Evolutionary conservation across 108 stramenopile genomes (phyloP), one percentile per base, ranked within the genome.

Genomic region (Phaeodactylum tricornutum): DNA sequence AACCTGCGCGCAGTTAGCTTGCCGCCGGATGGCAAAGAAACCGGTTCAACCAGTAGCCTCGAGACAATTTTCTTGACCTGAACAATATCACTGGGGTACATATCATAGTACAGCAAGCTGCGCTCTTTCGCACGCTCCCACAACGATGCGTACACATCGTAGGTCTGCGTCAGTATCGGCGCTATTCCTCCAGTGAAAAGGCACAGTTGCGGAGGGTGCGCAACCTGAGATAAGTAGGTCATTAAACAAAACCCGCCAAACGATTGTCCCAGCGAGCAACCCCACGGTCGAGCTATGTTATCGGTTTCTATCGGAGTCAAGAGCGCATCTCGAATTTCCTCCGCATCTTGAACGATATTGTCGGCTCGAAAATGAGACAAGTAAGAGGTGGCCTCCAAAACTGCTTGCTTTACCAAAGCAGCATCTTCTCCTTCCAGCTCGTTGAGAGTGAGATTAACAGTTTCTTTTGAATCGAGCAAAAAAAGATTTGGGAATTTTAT

Each of bases 211-310:
- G 87, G 75, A 20, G 84, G 87, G 52, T 77, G 62, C 7, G 57
- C 43, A 27, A 85, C 57, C 43, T 57, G 66, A 3, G 88, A 89
- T 12, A 96, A 61, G 48, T 94, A 94, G 0, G 92, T 78, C 71
- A 89, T 82, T 14, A 87, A 56, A 53, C 93, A 94, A 55, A 96
- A 96, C 7, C 95, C 95, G 22, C 95, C 95, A 61, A 77, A 96
- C 30, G 72, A 76, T 67, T 96, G 95, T 16, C 92, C 95, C n/a
- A 96, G 51, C 5, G 70, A 79, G 14, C 64, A 66, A 39, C 92
- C 90, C 74, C 75, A 92, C 2, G 85, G 83, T 35, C 47, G 47
- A 2, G 6, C 51, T 9, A 24, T 41, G 9, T 37, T 51, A 4
- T 54, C 55, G 16, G 40, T 16, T 9, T 43, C 32, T 1, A 39